A percentile compares a stretch with the other conserved stretches of the same genome.
Evolutionary conservation across 257 asterid species (phyloP).

Genomic region (Cynanchum wilfordii): DNA sequence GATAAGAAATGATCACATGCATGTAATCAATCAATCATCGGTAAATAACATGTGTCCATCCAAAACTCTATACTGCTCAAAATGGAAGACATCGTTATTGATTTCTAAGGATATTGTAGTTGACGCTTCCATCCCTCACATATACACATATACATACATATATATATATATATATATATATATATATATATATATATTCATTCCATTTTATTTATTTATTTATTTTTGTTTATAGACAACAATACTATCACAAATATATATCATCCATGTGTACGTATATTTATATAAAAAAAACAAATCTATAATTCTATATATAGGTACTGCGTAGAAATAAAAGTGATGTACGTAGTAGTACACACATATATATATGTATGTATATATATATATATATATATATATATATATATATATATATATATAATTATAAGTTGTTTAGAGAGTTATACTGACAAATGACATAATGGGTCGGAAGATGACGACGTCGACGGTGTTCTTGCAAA

Average conservation of each 20-base stretch:
- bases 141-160: background rate
- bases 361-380: too few relatives aligned
- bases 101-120: conserved; percentile 15
- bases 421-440: background rate
- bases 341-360: background rate
- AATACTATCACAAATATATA: too few relatives aligned
- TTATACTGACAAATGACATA: conserved; percentile 69
- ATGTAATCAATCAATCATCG: background rate
- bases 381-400: too few relatives aligned
- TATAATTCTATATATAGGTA: background rate
- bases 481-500: conserved; percentile 50
- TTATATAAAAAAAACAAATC: background rate
- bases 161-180: too few relatives aligned
- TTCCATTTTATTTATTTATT: too few relatives aligned
- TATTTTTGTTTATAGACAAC: too few relatives aligned
- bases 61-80: conserved; percentile 2
- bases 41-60: background rate
- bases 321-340: background rate
- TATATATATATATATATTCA: too few relatives aligned
- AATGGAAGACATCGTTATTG: conserved; percentile 16
- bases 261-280: background rate
- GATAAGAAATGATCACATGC: background rate
- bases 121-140: background rate
- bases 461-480: conserved; percentile 55
- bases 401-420: too few relatives aligned